Conservation (phyloP, 805 yeast species). For the Kurtzmaniella cleridarum region DNA sequence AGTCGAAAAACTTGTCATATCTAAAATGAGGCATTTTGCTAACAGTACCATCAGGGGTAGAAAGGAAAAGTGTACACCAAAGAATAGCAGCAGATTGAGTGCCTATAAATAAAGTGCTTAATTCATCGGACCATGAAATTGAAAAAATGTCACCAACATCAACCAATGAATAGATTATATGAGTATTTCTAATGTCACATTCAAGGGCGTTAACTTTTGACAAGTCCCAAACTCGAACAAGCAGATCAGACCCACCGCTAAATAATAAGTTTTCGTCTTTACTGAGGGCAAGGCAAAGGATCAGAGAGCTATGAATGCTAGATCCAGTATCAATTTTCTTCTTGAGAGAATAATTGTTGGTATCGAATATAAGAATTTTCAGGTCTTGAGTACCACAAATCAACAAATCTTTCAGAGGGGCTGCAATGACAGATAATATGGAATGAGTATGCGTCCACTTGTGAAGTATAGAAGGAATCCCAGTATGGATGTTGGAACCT, state of each 20-base stretch:
- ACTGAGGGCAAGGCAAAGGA: constrained; percentile 60
- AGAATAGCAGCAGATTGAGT: constrained; percentile 88
- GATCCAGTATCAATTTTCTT: constrained; percentile 32
- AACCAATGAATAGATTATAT: constrained; percentile 74
- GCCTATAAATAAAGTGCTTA: constrained; percentile 71
- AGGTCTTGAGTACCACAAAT: constrained; percentile 93
- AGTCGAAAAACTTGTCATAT: constrained; percentile 83
- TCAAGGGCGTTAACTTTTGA: constrained; percentile 18
- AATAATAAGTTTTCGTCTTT: constrained; percentile 56
- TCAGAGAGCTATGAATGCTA: constrained; percentile 67
- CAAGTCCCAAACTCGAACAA: constrained; percentile 81
- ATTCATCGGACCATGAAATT: constrained; percentile 57
- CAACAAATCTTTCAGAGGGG: constrained; percentile 51
- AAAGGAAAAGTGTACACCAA: constrained; percentile 45
- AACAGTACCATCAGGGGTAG: constrained; percentile 4
- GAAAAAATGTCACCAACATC: constrained; percentile 95
- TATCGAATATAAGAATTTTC: constrained; percentile 64
- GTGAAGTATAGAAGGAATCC: constrained; percentile 45
- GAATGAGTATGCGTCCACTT: constrained; percentile 73
- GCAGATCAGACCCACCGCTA: constrained; percentile 86
- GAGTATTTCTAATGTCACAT: constrained; percentile 31
- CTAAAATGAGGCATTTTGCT: constrained; percentile 44
- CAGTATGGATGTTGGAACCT: constrained; percentile 1
- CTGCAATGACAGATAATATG: constrained; percentile 64
- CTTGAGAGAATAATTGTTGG: constrained; percentile 55